Base-by-base conservation (phyloP, 179 eudicot species). In the Actinidia polygama region DNA sequence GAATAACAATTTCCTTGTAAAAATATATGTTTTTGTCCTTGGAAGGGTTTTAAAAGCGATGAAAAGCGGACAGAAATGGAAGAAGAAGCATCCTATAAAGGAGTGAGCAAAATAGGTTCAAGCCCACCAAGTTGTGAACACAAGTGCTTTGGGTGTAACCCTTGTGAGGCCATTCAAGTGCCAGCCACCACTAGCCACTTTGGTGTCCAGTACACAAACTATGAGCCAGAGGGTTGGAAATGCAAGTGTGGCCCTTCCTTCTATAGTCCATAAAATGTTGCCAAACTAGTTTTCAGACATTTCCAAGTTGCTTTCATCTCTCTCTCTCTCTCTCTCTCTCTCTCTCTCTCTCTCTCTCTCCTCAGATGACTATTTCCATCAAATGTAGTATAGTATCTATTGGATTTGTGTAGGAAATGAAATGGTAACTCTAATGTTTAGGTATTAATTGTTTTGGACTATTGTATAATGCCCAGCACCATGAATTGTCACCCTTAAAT, bases 201-300 rank as follows among this genome's bases (percentile, higher is more conserved):
- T 0, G 90, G 90, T 4, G 83, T 91, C 73, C 95, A 92, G 58
- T 94, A 90, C 77, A 87, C 98, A 14, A 95, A 95, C 78, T 95
- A 95, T 64, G 92, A 91, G 83, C 97, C 98, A 4, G 94, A 92
- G 82, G 92, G 92, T 1, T 95, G 98, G 98, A 94, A 90, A 89
- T 95, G 98, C 94, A 95, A 95, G 81, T 95, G 98, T 79, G 98
- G 98, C 18, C 90, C 87, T 63, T 83, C 92, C 16, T 86, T 94
- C 75, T 95, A 91, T 73, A 88, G 81, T 80, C 98, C 98, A 14
- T 95, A 75, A 90, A 44, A 30, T 57, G 78, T 36, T 53, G 7
- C 7, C 62, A 74, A 24, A 10, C 7, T 12, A 1, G 9, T 73
- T n/a, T 72, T 44, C 50, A 50, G 36, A 59, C 30, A 10, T 26